Conservation (phyloP, 768 basidiomycete genomes). For the Lentinula raphanica region DNA sequence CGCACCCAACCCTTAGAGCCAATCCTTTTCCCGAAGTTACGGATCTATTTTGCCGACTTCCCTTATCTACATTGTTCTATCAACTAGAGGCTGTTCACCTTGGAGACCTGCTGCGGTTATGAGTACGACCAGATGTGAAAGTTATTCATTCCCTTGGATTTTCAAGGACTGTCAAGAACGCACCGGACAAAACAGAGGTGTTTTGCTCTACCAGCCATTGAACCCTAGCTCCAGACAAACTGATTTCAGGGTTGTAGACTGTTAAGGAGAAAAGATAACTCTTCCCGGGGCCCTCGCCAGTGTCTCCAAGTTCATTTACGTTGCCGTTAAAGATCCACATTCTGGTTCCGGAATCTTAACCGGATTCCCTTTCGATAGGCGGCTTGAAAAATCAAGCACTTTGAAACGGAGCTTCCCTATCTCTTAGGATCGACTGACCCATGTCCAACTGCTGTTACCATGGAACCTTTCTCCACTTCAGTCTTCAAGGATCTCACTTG, state of each 20-base stretch:
- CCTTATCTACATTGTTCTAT: slow-evolving; percentile 79
- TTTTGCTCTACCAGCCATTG: slow-evolving; percentile 66
- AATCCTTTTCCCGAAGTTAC: slow-evolving; percentile 77
- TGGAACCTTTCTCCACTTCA: slow-evolving; percentile 87
- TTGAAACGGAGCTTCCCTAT: slow-evolving; percentile 49
- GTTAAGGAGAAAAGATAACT: slow-evolving; percentile 79
- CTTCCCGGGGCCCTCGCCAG: slow-evolving; percentile 70
- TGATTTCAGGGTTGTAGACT: slow-evolving; percentile 68
- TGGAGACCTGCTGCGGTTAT: slow-evolving; percentile 79
- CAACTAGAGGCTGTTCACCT: slow-evolving; percentile 79
- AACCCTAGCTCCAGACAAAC: slow-evolving; percentile 72
- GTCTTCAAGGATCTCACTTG: slow-evolving; percentile 83
- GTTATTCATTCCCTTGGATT: slow-evolving; percentile 70
- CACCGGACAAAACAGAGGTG: slow-evolving; percentile 70
- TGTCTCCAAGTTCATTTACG: slow-evolving; percentile 61
- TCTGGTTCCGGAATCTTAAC: slow-evolving; percentile 76
- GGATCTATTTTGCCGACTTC: slow-evolving; percentile 73
- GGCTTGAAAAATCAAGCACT: slow-evolving; percentile 55
- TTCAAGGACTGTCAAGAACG: slow-evolving; percentile 67
- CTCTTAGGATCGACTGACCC: slow-evolving; percentile 65
- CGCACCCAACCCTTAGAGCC: slow-evolving; percentile 59
- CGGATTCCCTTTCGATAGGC: slow-evolving; percentile 75
- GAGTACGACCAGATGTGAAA: slow-evolving; percentile 70
- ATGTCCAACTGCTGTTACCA: slow-evolving; percentile 84
- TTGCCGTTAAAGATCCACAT: slow-evolving; percentile 67